These are phyloP conservation scores for Polyporus arcularius DNA, from an alignment of 768 basidiomycete genomes.

Conservation along the genomic window DNA sequence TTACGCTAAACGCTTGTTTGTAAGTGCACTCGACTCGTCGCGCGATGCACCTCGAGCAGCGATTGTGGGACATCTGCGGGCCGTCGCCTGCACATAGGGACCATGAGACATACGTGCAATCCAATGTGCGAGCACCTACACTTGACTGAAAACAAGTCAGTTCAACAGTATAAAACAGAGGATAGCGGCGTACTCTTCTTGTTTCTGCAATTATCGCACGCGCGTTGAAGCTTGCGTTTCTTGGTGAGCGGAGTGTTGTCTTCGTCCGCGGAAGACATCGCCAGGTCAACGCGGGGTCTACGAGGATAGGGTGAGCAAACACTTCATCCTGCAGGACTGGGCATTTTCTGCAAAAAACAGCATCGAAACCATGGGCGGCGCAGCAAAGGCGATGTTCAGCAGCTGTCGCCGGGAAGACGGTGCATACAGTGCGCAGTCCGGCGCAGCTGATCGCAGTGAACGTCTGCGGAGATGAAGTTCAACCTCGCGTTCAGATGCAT, in stretches of 20 bases:
- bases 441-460: too few species aligned
- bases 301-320: too few species aligned
- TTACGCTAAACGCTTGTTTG: not conserved
- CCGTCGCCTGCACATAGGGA: not conserved
- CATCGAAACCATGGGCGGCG: too few species aligned
- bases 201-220: constrained; percentile 2
- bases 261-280: not conserved
- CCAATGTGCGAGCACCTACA: not conserved
- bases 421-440: too few species aligned
- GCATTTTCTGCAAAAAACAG: too few species aligned
- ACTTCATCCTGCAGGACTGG: too few species aligned
- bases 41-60: not conserved
- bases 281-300: too few species aligned
- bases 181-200: not conserved
- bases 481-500: too few species aligned
- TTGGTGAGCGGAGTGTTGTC: not conserved
- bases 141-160: not conserved
- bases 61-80: not conserved
- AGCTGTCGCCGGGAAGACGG: too few species aligned
- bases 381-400: too few species aligned
- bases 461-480: too few species aligned
- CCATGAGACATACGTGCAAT: not conserved
- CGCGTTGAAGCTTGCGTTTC: constrained; percentile 4
- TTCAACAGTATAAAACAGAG: too few species aligned
- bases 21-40: not conserved